These are phyloP conservation scores for Arabidopsis suecica DNA, from an alignment of 345 rosid genomes.

Conservation along the genomic window DNA sequence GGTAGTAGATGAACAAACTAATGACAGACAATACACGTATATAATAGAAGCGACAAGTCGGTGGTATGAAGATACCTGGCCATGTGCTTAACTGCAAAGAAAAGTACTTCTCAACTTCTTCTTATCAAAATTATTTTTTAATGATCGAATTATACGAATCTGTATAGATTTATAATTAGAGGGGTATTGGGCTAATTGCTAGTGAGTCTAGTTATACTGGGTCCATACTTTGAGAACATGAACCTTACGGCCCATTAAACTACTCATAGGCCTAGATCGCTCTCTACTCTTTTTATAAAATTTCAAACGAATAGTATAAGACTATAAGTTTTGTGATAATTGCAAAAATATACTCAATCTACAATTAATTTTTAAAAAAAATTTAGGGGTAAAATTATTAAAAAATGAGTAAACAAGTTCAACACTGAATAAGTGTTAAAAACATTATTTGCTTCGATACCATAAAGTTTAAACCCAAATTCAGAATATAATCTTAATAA, in stretches of 20 bases:
- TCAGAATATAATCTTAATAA: not conserved
- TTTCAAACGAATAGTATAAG: not conserved
- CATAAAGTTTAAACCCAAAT: not conserved
- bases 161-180: not conserved
- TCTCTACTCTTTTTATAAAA: not conserved
- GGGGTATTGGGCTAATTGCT: not conserved
- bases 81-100: constrained; percentile 25
- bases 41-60: constrained; percentile 20
- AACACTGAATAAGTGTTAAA: too few species aligned
- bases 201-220: not conserved
- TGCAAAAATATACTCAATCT: not conserved
- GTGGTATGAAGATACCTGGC: constrained; percentile 30
- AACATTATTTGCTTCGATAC: too few species aligned
- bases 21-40: not conserved
- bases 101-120: constrained; percentile 25
- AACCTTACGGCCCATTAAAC: not conserved
- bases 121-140: not conserved
- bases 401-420: too few species aligned
- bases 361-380: too few species aligned
- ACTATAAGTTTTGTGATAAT: not conserved
- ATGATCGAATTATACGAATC: not conserved
- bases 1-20: constrained; percentile 22
- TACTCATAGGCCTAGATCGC: not conserved
- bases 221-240: not conserved
- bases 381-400: too few species aligned